A percentile compares a stretch with the other conserved stretches of the same genome.
These are phyloP conservation scores for Euphorbia pulcherrima DNA, from an alignment of 345 rosid species.

Conservation along the genomic window DNA sequence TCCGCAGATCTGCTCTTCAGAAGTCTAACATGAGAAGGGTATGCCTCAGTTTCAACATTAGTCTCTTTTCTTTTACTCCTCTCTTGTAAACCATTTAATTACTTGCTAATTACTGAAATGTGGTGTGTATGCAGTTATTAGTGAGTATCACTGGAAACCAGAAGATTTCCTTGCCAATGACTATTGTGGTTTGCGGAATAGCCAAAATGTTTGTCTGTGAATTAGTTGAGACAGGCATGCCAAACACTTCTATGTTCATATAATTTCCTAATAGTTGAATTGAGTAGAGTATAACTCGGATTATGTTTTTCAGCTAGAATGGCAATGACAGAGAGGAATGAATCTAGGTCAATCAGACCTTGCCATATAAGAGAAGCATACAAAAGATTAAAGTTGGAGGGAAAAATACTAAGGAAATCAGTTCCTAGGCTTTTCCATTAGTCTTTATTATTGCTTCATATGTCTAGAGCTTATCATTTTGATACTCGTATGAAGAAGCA, in stretches of 20 bases:
- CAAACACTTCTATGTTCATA: not conserved
- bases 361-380: slow-evolving; percentile 91
- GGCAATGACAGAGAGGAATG: slow-evolving; percentile 86
- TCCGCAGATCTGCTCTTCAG: slow-evolving; percentile 92
- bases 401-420: slow-evolving; percentile 80
- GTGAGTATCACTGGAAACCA: slow-evolving; percentile 76
- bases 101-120: slow-evolving; percentile 2
- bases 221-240: slow-evolving; percentile 79
- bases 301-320: slow-evolving; percentile 54
- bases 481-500: no score
- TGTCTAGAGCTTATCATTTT: no score
- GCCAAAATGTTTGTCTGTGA: slow-evolving; percentile 99
- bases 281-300: not conserved
- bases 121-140: slow-evolving; percentile 54
- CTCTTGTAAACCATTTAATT: not conserved
- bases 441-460: not conserved
- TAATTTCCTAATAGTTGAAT: no score
- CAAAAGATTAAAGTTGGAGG: slow-evolving; percentile 79
- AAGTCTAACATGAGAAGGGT: slow-evolving; percentile 91
- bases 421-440: slow-evolving; percentile 86
- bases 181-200: slow-evolving; percentile 81
- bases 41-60: slow-evolving; percentile 10
- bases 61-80: not conserved
- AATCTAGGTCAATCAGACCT: slow-evolving; percentile 92
- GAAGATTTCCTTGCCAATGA: slow-evolving; percentile 73